Evolutionary conservation across 208 protist genomes (phyloP), one percentile per base, ranked within the genome.

Genomic region (Leishmania tropica): DNA sequence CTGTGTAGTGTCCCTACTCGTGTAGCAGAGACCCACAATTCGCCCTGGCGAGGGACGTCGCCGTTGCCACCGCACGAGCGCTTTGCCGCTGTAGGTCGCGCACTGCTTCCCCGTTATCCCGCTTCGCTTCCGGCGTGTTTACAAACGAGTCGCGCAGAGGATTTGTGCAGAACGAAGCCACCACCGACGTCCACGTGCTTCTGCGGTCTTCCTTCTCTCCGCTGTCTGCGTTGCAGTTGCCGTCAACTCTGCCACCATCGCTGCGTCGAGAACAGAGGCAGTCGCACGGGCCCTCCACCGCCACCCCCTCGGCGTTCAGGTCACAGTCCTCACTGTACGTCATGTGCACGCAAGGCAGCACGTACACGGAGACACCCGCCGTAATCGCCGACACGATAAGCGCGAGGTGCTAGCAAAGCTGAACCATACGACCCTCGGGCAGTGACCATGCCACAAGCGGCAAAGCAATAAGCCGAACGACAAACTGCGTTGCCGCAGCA

Each of bases 401-500:
- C 2, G 89, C 81, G 45, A 93, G 82, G 80, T 87, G 90, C 79
- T 94, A 85, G 71, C 93, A 90, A 56, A 95, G 93, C 24, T 90
- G 92, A 77, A 94, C 78, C 5, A 76, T 6, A 21, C 84, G 81
- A 0, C 53, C 54, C 15, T 79, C 79, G 19, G 56, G 65, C 21
- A 96, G 80, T 48, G 89, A 92, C 86, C 88, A 93, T 13, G 92
- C 88, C 85, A 93, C 93, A 19, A 93, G 60, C 15, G 88, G 81
- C 0, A 88, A 75, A 6, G 86, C 74, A 21, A 91, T 75, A 64
- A 92, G 82, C n/a, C 89, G 90, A 7, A 92, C 90, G 19, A 91
- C 81, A 79, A 87, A 90, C 17, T 89, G 92, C n/a, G 86, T 84
- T 13, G 87, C 75, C 21, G 83, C 85, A n/a, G 85, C 85, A 47